A percentile compares a stretch with the other conserved stretches of the same genome.
These are phyloP conservation scores for Tuber brumale DNA, from an alignment of 495 filamentous ascomycete species.

Conservation along the genomic window DNA sequence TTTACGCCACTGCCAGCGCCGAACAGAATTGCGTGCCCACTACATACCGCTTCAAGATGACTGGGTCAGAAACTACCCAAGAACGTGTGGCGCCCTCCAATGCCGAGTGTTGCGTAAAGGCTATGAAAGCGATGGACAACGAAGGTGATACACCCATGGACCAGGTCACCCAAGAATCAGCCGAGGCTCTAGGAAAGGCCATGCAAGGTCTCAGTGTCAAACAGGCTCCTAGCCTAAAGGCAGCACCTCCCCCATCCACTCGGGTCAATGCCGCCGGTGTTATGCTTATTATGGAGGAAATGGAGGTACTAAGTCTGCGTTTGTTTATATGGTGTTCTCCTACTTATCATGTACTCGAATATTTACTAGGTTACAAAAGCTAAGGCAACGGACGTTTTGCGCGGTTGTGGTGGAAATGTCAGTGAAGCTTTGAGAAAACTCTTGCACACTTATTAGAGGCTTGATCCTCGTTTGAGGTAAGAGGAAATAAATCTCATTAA, in stretches of 20 bases:
- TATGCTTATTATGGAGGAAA: conserved; percentile 28
- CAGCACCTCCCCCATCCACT: conserved; percentile 46
- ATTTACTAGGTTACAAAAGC: conserved; percentile 23
- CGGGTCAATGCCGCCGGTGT: conserved; percentile 65
- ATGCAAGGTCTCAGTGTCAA: conserved; percentile 53
- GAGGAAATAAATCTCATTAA: background rate
- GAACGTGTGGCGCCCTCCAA: conserved; percentile 57
- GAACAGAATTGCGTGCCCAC: conserved; percentile 54
- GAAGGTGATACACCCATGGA: conserved; percentile 58
- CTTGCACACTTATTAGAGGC: conserved; percentile 11
- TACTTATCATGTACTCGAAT: conserved; percentile 13
- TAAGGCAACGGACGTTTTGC: conserved; percentile 29
- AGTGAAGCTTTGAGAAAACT: conserved; percentile 28
- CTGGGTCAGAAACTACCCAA: conserved; percentile 58
- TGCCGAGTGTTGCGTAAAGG: conserved; percentile 80
- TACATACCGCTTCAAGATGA: conserved; percentile 51
- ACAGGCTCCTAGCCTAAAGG: conserved; percentile 28
- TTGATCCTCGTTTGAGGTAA: background rate
- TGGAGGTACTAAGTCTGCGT: conserved; percentile 19
- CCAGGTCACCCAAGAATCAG: conserved; percentile 58
- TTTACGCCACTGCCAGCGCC: conserved; percentile 49
- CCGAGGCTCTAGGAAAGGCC: conserved; percentile 76
- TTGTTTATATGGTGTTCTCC: background rate
- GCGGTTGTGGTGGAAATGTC: conserved; percentile 27
- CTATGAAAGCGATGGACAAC: conserved; percentile 79